phyloP scores from a whole-genome alignment of 345 rosid genomes.

The Rhizophora apiculata region DNA sequence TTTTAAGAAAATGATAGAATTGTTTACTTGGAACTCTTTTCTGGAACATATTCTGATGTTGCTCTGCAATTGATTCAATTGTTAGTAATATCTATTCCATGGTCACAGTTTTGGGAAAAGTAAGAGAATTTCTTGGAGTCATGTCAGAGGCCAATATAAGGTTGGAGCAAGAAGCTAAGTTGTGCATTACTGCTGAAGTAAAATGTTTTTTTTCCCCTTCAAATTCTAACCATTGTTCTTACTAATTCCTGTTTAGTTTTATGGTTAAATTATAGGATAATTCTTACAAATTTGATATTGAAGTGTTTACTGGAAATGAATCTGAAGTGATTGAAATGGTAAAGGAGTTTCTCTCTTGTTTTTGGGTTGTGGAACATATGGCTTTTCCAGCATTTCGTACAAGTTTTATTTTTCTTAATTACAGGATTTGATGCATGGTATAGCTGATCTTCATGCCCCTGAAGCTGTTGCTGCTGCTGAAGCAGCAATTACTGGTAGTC shows the following conservation, averaged over 20 bases:
- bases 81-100: neutral
- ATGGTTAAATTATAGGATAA: constrained; percentile 43
- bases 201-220: too few relatives aligned
- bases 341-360: constrained; percentile 4
- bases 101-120: constrained; percentile 59
- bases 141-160: constrained; percentile 68
- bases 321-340: constrained; percentile 79
- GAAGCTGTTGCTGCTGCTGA: constrained; percentile 82
- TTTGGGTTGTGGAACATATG: neutral
- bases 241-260: neutral
- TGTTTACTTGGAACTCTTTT: too few relatives aligned
- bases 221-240: neutral
- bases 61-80: neutral
- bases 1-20: too few relatives aligned
- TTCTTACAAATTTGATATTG: constrained; percentile 55
- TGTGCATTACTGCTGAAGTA: constrained; percentile 8
- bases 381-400: neutral
- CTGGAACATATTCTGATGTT: neutral
- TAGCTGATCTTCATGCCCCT: constrained; percentile 87
- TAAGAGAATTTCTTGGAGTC: constrained; percentile 62
- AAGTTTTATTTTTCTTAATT: neutral
- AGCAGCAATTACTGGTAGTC: constrained; percentile 52
- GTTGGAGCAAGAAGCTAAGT: constrained; percentile 59
- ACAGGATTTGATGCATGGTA: constrained; percentile 83
- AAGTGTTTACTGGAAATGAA: constrained; percentile 62